phyloP scores from a whole-genome alignment of 352 stramenopile genomes.

The Pythium scleroteichum region DNA sequence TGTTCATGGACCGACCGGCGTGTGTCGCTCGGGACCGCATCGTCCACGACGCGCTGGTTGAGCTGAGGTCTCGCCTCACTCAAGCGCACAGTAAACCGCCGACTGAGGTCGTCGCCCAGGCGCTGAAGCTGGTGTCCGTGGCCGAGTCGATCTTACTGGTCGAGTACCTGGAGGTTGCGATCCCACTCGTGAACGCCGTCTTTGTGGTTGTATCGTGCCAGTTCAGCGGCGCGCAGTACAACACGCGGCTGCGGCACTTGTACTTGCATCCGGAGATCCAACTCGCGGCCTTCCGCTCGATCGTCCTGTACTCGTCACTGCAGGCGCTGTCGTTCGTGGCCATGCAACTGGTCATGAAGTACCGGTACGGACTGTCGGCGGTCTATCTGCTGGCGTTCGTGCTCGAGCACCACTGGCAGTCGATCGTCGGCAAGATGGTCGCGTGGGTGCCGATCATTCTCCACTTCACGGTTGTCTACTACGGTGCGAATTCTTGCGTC shows the following conservation, averaged over 20 bases:
- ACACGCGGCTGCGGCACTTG: conserved; percentile 10
- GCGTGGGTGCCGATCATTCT: conserved; percentile 23
- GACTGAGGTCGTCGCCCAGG: neutral
- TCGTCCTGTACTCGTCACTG: conserved; percentile 19
- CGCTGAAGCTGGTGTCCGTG: conserved; percentile 11
- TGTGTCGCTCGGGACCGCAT: neutral
- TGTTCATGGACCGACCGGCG: conserved; percentile 23
- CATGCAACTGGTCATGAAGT: conserved; percentile 22
- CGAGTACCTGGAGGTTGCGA: conserved; percentile 27
- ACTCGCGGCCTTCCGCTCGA: neutral
- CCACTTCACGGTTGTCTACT: conserved; percentile 2
- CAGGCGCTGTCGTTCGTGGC: conserved; percentile 13
- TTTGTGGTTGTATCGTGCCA: conserved; percentile 16
- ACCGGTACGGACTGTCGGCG: conserved; percentile 22
- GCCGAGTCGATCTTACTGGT: conserved; percentile 27
- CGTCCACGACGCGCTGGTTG: neutral
- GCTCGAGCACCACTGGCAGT: conserved; percentile 17
- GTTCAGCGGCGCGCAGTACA: conserved; percentile 14
- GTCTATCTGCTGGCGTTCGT: conserved; percentile 25
- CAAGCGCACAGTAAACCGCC: neutral
- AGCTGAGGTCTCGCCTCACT: neutral
- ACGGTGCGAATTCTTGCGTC: neutral
- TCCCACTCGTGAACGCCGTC: conserved; percentile 21
- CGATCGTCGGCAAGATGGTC: conserved; percentile 27
- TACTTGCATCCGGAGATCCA: conserved; percentile 3